These are phyloP conservation scores for Trifolium repens DNA, from an alignment of 306 rosid genomes.

Conservation along the genomic window DNA sequence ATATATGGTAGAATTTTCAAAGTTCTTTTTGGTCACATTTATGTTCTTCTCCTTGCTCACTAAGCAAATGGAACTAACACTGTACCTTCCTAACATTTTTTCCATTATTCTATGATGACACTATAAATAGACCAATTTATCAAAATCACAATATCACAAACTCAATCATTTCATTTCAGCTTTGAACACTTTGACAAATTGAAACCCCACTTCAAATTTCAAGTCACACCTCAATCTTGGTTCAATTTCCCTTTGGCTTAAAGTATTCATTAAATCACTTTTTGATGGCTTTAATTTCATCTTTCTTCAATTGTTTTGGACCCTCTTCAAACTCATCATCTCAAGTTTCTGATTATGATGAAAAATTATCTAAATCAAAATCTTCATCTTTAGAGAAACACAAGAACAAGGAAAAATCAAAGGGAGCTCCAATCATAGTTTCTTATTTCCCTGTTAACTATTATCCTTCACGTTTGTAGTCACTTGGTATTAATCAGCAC, in stretches of 20 bases:
- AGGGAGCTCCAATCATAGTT: conserved; percentile 35
- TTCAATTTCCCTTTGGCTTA: too few relatives aligned
- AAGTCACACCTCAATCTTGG: not conserved
- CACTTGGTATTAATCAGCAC: not conserved
- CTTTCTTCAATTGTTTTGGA: conserved; percentile 30
- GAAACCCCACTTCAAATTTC: not conserved
- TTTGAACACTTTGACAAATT: not conserved
- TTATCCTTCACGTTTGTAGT: not conserved
- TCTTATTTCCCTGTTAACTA: conserved; percentile 27
- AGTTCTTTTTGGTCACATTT: too few relatives aligned
- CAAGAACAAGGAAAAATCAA: conserved; percentile 36
- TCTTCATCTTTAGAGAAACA: conserved; percentile 20
- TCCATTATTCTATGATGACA: too few relatives aligned
- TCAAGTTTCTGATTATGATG: conserved; percentile 24
- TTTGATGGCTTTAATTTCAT: conserved; percentile 26
- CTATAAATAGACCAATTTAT: not conserved
- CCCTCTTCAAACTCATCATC: conserved; percentile 22
- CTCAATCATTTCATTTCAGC: too few relatives aligned
- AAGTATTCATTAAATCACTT: too few relatives aligned
- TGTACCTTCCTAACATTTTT: too few relatives aligned
- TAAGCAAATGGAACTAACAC: too few relatives aligned
- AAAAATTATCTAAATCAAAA: conserved; percentile 30
- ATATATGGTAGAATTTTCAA: too few relatives aligned
- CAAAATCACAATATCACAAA: not conserved
- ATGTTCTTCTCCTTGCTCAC: too few relatives aligned